Evolutionary conservation across 2,329 filamentous ascomycete species (phyloP), one percentile per base, ranked within the genome.

Genomic region (Aureobasidium sp.): DNA sequence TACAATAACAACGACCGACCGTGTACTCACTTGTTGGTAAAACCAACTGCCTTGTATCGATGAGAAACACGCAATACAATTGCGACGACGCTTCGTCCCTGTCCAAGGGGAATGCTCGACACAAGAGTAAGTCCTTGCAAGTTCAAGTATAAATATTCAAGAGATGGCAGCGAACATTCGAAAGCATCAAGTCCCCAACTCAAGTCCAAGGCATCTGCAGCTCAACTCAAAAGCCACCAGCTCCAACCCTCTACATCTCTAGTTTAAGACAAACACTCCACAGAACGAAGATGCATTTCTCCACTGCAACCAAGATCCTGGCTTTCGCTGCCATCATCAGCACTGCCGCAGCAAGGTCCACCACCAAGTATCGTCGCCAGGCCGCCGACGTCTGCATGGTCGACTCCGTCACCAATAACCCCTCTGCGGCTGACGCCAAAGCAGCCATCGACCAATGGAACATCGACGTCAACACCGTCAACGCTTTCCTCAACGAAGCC

Each of bases 401-500:
- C 45, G 39, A 65, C 37, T 53, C 64, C 9, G 62, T 64, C 45
- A 62, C 39, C 60, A 62, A 49, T 16, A 55, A 36, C 11, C 60
- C 64, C 6, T 51, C 49, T 30, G 3, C 14, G n/a, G 14, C 30
- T 21, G 58, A 67, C n/a, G 57, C 61, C 47, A 21, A 55, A 30
- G 59, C 54, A 41, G 59, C 63, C 36, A 66, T 67, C 62, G 60
- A 61, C 36, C 61, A 64, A 39, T 67, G 66, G 66, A 61, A 63
- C 64, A 76, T 78, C 54, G 76, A 78, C 48, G 78, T 85, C 64
- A 74, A 73, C 57, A 85, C 80, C 8, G 78, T 85, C 41, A 77
- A 78, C 61, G 73, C 80, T 32, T 73, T 90, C 57, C 73, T 89
- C 45, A 75, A 77, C 30, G 74, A 82, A 49, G 74, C 87, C 2